Evolutionary conservation across 208 protist genomes (phyloP).

Genomic region (Trypanosoma cruzi): DNA sequence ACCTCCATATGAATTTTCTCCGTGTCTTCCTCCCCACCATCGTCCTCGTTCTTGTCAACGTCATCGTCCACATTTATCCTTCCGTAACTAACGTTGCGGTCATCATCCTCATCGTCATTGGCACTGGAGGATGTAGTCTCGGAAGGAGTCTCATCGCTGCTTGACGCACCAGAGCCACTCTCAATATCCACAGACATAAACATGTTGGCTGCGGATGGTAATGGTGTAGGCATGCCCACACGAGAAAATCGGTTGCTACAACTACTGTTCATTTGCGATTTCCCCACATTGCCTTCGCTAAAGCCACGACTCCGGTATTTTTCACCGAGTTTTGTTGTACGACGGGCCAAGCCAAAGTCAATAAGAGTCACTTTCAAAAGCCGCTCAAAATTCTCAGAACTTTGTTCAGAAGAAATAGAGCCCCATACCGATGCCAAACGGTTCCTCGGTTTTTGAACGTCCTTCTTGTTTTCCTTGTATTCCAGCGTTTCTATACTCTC

Average conservation of each 20-base stretch:
- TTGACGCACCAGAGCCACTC: slow-evolving; percentile 38
- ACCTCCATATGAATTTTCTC: background rate
- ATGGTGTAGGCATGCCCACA: slow-evolving; percentile 52
- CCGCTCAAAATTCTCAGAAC: slow-evolving; percentile 18
- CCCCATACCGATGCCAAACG: slow-evolving; percentile 5
- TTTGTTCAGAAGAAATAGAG: background rate
- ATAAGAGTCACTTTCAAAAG: slow-evolving; percentile 73
- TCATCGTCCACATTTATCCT: background rate
- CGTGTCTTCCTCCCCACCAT: background rate
- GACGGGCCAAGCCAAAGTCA: slow-evolving; percentile 78
- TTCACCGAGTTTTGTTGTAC: slow-evolving; percentile 27
- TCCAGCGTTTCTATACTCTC: background rate
- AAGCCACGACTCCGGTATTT: background rate
- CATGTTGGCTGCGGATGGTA: slow-evolving; percentile 72
- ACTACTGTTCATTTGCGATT: background rate
- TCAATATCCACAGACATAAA: slow-evolving; percentile 40
- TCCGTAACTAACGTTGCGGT: slow-evolving; percentile 21
- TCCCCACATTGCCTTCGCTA: background rate
- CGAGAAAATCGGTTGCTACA: background rate
- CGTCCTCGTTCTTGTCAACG: background rate
- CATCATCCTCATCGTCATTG: slow-evolving; percentile 15
- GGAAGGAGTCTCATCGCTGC: slow-evolving; percentile 52
- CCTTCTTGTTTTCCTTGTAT: background rate
- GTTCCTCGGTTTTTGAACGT: slow-evolving; percentile 1
- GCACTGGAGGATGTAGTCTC: slow-evolving; percentile 26